Percentiles rank a stretch among this genome's conserved stretches.
These are phyloP conservation scores for Trichophyton mentagrophytes DNA, from an alignment of 2,329 filamentous ascomycete genomes.

Conservation along the genomic window DNA sequence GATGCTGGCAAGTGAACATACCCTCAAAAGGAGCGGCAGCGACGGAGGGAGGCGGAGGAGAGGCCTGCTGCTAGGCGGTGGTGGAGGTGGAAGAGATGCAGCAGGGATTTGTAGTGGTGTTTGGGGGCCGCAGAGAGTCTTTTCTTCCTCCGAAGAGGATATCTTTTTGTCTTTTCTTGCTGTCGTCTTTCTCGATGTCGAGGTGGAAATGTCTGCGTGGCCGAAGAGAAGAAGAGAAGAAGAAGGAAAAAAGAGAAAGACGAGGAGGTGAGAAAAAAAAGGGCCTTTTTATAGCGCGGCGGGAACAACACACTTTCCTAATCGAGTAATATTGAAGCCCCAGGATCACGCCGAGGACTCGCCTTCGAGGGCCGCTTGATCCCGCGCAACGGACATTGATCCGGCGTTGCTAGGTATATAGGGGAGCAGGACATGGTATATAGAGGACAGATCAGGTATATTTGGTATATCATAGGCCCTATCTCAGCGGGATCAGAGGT, in stretches of 20 bases:
- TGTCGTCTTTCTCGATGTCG: background rate
- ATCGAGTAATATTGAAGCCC: conserved; percentile 1
- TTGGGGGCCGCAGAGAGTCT: too few species aligned
- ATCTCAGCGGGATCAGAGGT: too few species aligned
- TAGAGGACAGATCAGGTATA: background rate
- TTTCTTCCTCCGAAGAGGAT: too few species aligned
- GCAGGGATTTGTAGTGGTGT: background rate
- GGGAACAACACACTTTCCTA: background rate
- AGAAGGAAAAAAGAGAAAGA: conserved; percentile 6
- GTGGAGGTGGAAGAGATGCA: background rate
- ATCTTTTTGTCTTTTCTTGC: background rate
- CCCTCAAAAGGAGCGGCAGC: background rate
- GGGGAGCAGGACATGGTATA: background rate
- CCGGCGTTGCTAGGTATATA: background rate
- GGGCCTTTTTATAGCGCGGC: background rate
- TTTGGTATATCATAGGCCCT: background rate
- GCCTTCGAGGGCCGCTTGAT: background rate
- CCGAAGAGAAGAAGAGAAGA: conserved; percentile 5
- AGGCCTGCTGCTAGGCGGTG: background rate
- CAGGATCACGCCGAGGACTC: background rate
- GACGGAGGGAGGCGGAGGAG: background rate
- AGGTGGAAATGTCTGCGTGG: conserved; percentile 5
- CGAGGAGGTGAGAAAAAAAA: conserved; percentile 5
- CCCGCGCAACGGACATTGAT: background rate
- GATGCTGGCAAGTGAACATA: background rate